These are phyloP conservation scores for Periglandula ipomoeae DNA, from an alignment of 2,329 filamentous ascomycete species.

Conservation along the genomic window DNA sequence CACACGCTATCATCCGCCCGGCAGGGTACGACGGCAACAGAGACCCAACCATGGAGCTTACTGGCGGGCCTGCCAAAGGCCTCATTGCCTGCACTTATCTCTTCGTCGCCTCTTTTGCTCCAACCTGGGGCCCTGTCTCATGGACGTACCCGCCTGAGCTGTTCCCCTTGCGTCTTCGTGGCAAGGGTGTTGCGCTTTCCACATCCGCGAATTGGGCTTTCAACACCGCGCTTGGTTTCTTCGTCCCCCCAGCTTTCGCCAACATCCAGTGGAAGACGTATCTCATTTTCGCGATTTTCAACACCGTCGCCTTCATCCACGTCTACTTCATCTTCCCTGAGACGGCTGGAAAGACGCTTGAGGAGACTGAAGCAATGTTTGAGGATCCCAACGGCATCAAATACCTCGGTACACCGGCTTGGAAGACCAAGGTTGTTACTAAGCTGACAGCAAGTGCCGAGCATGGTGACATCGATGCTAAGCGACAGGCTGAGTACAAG, in stretches of 20 bases:
- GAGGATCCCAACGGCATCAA: constrained; percentile 24
- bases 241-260: constrained; percentile 27
- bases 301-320: constrained; percentile 38
- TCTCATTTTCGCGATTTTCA: constrained; percentile 44
- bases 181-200: constrained; percentile 43
- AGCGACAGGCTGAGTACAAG: constrained; percentile 11
- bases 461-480: constrained; percentile 19
- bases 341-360: constrained; percentile 44
- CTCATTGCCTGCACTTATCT: constrained; percentile 57
- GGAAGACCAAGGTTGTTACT: constrained; percentile 20
- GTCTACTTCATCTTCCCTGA: constrained; percentile 48
- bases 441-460: constrained; percentile 13
- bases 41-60: constrained; percentile 37
- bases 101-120: constrained; percentile 43
- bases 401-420: constrained; percentile 23
- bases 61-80: constrained; percentile 43
- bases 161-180: constrained; percentile 37
- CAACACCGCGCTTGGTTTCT: constrained; percentile 31
- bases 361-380: constrained; percentile 41
- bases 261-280: constrained; percentile 42
- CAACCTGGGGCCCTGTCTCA: constrained; percentile 40
- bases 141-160: constrained; percentile 52
- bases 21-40: constrained; percentile 35
- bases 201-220: constrained; percentile 37
- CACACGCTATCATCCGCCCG: constrained; percentile 32